Evolutionary conservation across 1,284 basidiomycete genomes (phyloP).

Genomic region (Peniophora sp.): DNA sequence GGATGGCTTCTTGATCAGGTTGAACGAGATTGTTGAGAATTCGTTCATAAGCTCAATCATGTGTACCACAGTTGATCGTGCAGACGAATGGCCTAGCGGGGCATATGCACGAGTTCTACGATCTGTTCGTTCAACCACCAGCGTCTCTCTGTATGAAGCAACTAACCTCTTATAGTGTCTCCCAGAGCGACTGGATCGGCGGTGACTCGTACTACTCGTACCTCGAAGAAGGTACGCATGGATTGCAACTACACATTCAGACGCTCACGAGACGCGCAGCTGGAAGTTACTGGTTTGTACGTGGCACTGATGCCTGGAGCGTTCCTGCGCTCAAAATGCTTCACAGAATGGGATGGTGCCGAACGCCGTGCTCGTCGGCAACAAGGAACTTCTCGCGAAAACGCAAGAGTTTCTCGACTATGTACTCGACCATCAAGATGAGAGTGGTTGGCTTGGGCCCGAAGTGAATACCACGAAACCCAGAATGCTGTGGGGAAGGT

Average conservation of each 20-base stretch:
- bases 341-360: slow-evolving; percentile 48
- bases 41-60: background rate
- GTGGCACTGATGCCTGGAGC: slow-evolving; percentile 13
- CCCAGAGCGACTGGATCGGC: slow-evolving; percentile 46
- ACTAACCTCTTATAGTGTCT: slow-evolving; percentile 25
- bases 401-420: slow-evolving; percentile 45
- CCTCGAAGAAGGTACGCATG: slow-evolving; percentile 41
- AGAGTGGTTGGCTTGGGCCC: slow-evolving; percentile 49
- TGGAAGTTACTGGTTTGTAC: slow-evolving; percentile 54
- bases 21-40: no score
- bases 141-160: background rate
- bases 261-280: slow-evolving; percentile 21
- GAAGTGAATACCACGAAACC: slow-evolving; percentile 48
- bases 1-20: slow-evolving; percentile 54
- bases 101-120: slow-evolving; percentile 48
- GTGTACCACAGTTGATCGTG: slow-evolving; percentile 18
- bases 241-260: background rate
- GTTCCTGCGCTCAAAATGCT: background rate
- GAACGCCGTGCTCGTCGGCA: slow-evolving; percentile 37
- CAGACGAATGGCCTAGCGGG: slow-evolving; percentile 48
- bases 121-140: slow-evolving; percentile 29
- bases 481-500: slow-evolving; percentile 49
- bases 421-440: slow-evolving; percentile 45
- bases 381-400: slow-evolving; percentile 35
- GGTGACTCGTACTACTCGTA: slow-evolving; percentile 43